These are phyloP conservation scores for Chlamydomonas reinhardtii DNA, from an alignment of 163 green algal genomes.

Conservation along the genomic window DNA sequence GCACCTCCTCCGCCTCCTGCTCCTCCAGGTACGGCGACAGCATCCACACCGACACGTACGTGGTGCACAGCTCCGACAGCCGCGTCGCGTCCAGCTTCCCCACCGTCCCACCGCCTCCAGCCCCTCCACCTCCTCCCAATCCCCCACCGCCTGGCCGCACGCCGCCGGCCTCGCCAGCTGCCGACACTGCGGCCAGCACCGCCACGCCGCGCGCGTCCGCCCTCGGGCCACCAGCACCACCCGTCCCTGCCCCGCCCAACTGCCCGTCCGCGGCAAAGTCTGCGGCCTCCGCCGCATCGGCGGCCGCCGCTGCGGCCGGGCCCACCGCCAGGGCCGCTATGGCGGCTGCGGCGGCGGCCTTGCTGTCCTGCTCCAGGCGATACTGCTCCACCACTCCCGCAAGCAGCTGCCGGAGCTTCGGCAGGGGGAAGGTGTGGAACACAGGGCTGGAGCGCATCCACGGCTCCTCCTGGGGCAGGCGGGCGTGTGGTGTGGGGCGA, in stretches of 20 bases:
- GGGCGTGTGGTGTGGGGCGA: background rate
- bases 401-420: constrained; percentile 24
- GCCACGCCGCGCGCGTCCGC: background rate
- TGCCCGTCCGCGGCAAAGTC: background rate
- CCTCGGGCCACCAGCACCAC: background rate
- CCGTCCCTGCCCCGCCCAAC: no score
- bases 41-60: constrained; percentile 36
- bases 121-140: background rate
- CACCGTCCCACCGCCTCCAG: background rate
- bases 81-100: background rate
- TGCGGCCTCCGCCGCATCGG: background rate
- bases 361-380: constrained; percentile 41
- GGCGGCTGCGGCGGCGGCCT: constrained; percentile 2
- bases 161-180: background rate
- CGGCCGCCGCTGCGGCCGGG: no score
- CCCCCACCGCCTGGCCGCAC: background rate
- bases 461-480: constrained; percentile 32
- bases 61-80: constrained; percentile 30
- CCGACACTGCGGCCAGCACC: background rate
- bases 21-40: constrained; percentile 46
- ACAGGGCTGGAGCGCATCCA: constrained; percentile 25
- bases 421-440: constrained; percentile 39
- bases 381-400: constrained; percentile 23
- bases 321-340: background rate
- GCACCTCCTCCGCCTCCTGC: constrained; percentile 32